Conservation (phyloP, 768 basidiomycete species). For the Thelephora ganbajun region DNA sequence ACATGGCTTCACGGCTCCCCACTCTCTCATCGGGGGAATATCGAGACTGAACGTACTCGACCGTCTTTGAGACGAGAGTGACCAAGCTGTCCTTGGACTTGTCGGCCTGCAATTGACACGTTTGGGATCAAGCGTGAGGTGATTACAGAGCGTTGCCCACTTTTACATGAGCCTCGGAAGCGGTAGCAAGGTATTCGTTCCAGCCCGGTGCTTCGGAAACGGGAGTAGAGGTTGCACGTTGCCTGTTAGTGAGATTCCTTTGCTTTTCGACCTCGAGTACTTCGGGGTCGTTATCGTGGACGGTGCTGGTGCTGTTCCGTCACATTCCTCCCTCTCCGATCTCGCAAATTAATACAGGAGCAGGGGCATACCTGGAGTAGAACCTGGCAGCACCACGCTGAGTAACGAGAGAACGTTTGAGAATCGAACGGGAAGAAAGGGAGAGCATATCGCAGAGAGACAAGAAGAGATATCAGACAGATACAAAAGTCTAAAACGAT, state of each 20-base stretch:
- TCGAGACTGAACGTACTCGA: conserved; percentile 14
- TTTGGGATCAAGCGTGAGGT: neutral
- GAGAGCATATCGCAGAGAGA: too few species aligned
- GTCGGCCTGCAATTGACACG: conserved; percentile 13
- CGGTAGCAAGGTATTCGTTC: conserved; percentile 22
- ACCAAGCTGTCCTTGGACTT: conserved; percentile 4
- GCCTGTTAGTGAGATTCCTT: conserved; percentile 17
- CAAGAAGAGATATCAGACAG: too few species aligned
- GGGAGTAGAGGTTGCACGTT: conserved; percentile 21
- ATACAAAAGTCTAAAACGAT: too few species aligned
- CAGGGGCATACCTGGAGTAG: too few species aligned
- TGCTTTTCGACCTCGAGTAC: conserved; percentile 22
- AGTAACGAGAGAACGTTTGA: too few species aligned
- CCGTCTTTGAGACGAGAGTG: conserved; percentile 12
- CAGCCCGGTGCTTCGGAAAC: conserved; percentile 20
- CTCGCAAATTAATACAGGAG: too few species aligned
- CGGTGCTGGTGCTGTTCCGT: conserved; percentile 12
- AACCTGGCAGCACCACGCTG: too few species aligned
- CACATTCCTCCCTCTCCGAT: neutral
- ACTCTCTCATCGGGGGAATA: conserved; percentile 8
- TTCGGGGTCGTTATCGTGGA: conserved; percentile 22
- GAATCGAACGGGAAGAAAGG: too few species aligned
- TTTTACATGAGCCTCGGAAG: conserved; percentile 22
- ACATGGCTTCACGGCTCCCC: conserved; percentile 9
- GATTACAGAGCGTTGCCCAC: conserved; percentile 7